Evolutionary conservation across 768 basidiomycete species (phyloP).

Genomic region (Boletus sp.): DNA sequence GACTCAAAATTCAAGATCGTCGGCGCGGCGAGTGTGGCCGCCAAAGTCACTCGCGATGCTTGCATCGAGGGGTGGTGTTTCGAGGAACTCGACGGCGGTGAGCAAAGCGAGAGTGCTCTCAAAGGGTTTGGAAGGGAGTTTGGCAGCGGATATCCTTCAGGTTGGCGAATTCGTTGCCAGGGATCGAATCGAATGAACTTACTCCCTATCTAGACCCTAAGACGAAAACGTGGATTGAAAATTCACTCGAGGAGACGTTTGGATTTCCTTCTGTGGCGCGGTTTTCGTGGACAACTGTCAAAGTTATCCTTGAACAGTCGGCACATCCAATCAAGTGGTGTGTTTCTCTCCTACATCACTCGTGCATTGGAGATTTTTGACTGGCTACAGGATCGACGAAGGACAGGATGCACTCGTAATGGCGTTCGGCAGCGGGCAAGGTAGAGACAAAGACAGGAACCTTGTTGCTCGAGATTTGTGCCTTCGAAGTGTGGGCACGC

Average conservation of each 20-base stretch:
- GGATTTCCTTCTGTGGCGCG: slow-evolving; percentile 88
- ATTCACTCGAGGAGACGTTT: slow-evolving; percentile 79
- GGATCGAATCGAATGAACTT: neutral
- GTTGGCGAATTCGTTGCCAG: slow-evolving; percentile 34
- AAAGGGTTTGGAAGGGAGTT: slow-evolving; percentile 37
- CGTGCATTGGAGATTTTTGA: neutral
- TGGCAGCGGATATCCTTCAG: slow-evolving; percentile 91
- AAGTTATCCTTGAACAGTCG: slow-evolving; percentile 74
- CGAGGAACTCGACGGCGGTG: slow-evolving; percentile 48
- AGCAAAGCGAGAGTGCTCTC: neutral
- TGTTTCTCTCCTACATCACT: neutral
- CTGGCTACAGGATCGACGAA: slow-evolving; percentile 69
- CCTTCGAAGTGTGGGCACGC: slow-evolving; percentile 61
- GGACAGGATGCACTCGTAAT: slow-evolving; percentile 71
- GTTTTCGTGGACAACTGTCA: slow-evolving; percentile 95
- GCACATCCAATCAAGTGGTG: slow-evolving; percentile 84
- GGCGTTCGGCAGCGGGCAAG: slow-evolving; percentile 68
- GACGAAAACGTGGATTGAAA: slow-evolving; percentile 82
- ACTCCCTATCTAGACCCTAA: slow-evolving; percentile 67
- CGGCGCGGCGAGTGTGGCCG: slow-evolving; percentile 95
- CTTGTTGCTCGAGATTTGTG: slow-evolving; percentile 70
- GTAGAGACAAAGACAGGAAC: slow-evolving; percentile 73
- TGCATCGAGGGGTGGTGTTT: slow-evolving; percentile 86
- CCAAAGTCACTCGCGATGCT: slow-evolving; percentile 92
- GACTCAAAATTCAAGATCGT: slow-evolving; percentile 97